Evolutionary conservation across 2,329 filamentous ascomycete genomes (phyloP).

Genomic region (Pyrenophora graminea): DNA sequence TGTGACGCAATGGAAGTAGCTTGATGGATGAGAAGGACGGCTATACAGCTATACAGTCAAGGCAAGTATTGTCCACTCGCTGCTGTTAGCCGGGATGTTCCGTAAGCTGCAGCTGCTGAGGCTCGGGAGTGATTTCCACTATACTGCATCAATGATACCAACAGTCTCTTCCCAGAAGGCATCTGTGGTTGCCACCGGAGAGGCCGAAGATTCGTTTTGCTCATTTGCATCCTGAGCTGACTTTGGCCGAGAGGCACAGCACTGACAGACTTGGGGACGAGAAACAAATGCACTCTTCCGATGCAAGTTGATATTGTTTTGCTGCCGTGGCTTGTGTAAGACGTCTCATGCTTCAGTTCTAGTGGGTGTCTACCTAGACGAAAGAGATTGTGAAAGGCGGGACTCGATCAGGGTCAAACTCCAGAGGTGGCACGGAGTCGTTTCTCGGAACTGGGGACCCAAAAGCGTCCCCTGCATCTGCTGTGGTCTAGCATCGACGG

Average conservation of each 20-base stretch:
- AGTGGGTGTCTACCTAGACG: slow-evolving; percentile 1
- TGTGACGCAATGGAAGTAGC: not conserved
- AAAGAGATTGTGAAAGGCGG: slow-evolving; percentile 9
- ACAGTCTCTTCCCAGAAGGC: too few relatives aligned
- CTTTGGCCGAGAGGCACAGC: not conserved
- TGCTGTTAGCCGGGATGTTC: too few relatives aligned
- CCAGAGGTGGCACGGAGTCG: slow-evolving; percentile 2
- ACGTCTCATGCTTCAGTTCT: slow-evolving; percentile 19
- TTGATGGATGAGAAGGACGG: not conserved
- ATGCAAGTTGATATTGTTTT: slow-evolving; percentile 18
- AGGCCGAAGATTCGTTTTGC: too few relatives aligned
- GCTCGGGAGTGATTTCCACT: too few relatives aligned
- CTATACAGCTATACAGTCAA: too few relatives aligned
- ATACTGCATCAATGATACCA: too few relatives aligned
- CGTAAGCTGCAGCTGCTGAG: too few relatives aligned
- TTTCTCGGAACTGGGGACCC: slow-evolving; percentile 2
- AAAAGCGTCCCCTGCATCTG: slow-evolving; percentile 5
- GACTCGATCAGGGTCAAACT: slow-evolving; percentile 6
- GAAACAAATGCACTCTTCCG: not conserved
- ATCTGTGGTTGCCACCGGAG: too few relatives aligned
- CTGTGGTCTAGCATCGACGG: slow-evolving; percentile 1
- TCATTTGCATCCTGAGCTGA: not conserved
- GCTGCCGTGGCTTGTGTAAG: slow-evolving; percentile 27
- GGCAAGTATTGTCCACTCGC: too few relatives aligned
- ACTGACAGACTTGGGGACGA: too few relatives aligned